Percentiles rank a stretch among this genome's conserved stretches.
Conservation (phyloP, 257 asterid species). For the Lycium barbarum region DNA sequence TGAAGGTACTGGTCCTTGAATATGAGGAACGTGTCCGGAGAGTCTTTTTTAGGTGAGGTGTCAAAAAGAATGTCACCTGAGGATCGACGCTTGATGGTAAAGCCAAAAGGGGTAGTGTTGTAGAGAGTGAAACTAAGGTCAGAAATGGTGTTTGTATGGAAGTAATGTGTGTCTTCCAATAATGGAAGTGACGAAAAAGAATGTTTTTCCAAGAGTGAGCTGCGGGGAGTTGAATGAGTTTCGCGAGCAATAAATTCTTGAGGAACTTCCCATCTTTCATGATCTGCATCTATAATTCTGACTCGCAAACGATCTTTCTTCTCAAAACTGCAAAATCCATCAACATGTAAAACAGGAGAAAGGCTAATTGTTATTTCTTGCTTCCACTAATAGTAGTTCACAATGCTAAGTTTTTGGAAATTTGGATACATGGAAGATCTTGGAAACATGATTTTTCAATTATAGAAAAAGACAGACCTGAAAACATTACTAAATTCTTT, state of each 20-base stretch:
- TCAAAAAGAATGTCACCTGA: constrained; percentile 48
- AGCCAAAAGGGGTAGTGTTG: constrained; percentile 50
- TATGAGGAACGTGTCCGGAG: constrained; percentile 40
- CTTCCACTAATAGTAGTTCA: too few relatives aligned
- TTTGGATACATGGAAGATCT: too few relatives aligned
- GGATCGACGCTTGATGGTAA: constrained; percentile 44
- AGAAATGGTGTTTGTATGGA: constrained; percentile 35
- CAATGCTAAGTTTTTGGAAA: too few relatives aligned
- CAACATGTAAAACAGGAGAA: too few relatives aligned
- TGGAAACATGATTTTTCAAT: not conserved
- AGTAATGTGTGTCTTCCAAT: not conserved
- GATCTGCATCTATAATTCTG: constrained; percentile 28
- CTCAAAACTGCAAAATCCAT: too few relatives aligned
- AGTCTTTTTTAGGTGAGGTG: constrained; percentile 34
- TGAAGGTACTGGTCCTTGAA: constrained; percentile 88
- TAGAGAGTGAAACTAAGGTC: constrained; percentile 45
- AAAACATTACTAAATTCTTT: not conserved
- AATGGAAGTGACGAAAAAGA: not conserved
- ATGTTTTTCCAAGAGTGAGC: not conserved
- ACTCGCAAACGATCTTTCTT: not conserved
- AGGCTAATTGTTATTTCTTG: not conserved
- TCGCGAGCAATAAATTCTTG: constrained; percentile 25
- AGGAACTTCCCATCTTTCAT: constrained; percentile 28
- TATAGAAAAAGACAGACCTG: not conserved
- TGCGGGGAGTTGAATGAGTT: not conserved